Conservation (phyloP, 371 early-diverging fungal species). For the Mucor racemosus region DNA sequence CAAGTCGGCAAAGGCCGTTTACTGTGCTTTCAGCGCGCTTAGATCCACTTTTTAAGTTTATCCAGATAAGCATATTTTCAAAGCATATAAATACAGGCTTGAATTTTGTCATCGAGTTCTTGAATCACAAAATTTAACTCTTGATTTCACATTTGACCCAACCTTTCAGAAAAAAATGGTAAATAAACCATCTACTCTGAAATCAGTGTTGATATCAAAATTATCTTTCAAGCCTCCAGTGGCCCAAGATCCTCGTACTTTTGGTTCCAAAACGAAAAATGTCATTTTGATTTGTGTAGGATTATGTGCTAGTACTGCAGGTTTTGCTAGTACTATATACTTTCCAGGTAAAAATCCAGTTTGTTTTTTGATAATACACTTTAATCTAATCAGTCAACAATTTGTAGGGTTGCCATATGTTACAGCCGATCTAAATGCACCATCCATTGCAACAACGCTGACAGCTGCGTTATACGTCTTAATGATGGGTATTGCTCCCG, state of each 20-base stretch:
- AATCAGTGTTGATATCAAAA: slow-evolving; percentile 7
- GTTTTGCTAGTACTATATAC: slow-evolving; percentile 36
- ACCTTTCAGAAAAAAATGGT: not conserved
- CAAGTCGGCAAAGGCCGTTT: not conserved
- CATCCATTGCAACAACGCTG: slow-evolving; percentile 55
- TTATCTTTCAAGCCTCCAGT: slow-evolving; percentile 23
- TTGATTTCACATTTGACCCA: not conserved
- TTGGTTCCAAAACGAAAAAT: slow-evolving; percentile 9
- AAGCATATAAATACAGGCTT: not conserved
- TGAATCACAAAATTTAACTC: not conserved
- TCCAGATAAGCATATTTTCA: not conserved
- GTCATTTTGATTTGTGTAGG: slow-evolving; percentile 16
- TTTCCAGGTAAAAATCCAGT: slow-evolving; percentile 25
- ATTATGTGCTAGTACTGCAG: slow-evolving; percentile 20
- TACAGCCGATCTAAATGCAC: slow-evolving; percentile 51
- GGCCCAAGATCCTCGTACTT: slow-evolving; percentile 16
- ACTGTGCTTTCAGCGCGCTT: not conserved
- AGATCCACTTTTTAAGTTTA: not conserved
- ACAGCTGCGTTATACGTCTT: slow-evolving; percentile 63
- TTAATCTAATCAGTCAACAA: not conserved
- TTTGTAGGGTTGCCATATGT: slow-evolving; percentile 49
- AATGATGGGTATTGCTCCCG: slow-evolving; percentile 62
- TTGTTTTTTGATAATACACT: too few species aligned
- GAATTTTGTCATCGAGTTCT: not conserved
- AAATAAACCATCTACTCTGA: not conserved